Base-by-base conservation (phyloP, 371 early-diverging fungal species). In the Entomophthora muscae region DNA sequence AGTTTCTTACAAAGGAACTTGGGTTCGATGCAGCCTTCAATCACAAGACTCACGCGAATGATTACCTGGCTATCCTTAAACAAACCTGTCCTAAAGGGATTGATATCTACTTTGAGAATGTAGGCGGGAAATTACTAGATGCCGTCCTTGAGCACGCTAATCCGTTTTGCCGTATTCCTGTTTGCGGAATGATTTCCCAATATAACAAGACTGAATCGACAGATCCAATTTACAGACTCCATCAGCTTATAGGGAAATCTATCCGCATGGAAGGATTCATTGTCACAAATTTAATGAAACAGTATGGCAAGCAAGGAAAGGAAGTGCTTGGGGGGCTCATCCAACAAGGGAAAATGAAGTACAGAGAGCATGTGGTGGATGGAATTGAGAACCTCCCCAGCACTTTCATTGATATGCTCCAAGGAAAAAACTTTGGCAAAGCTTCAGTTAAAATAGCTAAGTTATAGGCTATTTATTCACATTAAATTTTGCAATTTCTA, bases 371-470 rank as follows among this genome's bases (percentile, higher is more conserved):
- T 65, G 72, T 83, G 57, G 68, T 68, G 7, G 69, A 76, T 53
- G 88, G 86, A 1, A 66, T 85, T 56, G 82, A 82, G 54, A 78
- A 72, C 58, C 76, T 79, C 1, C 83, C 83, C 3, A 71, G 73
- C 32, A 83, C 81, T 0, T 76, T 85, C 63, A 67, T 81, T 26
- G 80, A 78, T 1, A 55, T 88, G 70, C 65, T 83, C n/a, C 71
- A 75, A 28, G 85, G 88, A 28, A 74, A 73, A 59, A 86, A 84
- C 75, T 75, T 78, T 69, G 88, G 88, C 42, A 86, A 87, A 75
- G 57, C 57, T 28, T 13, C 10, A 22, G 29, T 57, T 22, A 57
- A 57, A 26, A 57, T 57, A 29, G 57, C 24, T 26, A 31, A 57
- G 12, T 17, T 57, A 3, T 57, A 57, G 31, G 3, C n/a, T n/a